Percentiles rank a stretch among this genome's conserved stretches.
Conservation (phyloP, 2,329 filamentous ascomycete genomes). For the Fusarium austroafricanum region DNA sequence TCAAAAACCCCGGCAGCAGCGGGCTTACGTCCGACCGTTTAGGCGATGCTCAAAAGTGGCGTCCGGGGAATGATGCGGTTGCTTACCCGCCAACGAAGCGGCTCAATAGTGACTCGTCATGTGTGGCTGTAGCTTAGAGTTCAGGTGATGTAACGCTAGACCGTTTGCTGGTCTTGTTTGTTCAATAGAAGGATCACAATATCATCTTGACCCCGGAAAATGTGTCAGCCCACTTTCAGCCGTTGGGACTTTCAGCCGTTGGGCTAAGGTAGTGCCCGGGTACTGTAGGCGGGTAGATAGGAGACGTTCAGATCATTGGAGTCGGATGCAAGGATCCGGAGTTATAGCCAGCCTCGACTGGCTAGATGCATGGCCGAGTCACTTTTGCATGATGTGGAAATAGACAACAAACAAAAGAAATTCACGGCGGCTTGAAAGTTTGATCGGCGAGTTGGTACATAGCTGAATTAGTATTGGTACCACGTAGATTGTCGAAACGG, state of each 20-base stretch:
- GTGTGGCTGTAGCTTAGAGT: neutral
- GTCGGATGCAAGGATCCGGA: too few species aligned
- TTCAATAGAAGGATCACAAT: neutral
- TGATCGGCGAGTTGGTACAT: neutral
- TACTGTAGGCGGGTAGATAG: too few species aligned
- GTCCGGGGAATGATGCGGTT: neutral
- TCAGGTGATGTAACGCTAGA: neutral
- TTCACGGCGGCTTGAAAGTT: too few species aligned
- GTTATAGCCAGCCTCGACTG: too few species aligned
- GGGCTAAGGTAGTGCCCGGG: too few species aligned
- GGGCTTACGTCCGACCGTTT: conserved; percentile 16
- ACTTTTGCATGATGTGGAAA: too few species aligned
- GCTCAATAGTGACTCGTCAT: neutral
- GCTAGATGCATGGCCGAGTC: too few species aligned
- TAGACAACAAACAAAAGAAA: too few species aligned
- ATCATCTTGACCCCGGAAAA: neutral
- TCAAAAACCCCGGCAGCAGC: conserved; percentile 4
- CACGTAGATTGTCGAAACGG: too few species aligned
- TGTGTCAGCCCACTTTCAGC: neutral
- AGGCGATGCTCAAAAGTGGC: conserved; percentile 17
- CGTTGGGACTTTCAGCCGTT: neutral
- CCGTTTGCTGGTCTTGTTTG: neutral
- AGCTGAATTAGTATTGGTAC: too few species aligned
- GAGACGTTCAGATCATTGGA: too few species aligned
- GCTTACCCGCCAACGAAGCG: neutral